Base-by-base conservation (phyloP, 78 protist species). In the Planoprotostelium fungivorum region DNA sequence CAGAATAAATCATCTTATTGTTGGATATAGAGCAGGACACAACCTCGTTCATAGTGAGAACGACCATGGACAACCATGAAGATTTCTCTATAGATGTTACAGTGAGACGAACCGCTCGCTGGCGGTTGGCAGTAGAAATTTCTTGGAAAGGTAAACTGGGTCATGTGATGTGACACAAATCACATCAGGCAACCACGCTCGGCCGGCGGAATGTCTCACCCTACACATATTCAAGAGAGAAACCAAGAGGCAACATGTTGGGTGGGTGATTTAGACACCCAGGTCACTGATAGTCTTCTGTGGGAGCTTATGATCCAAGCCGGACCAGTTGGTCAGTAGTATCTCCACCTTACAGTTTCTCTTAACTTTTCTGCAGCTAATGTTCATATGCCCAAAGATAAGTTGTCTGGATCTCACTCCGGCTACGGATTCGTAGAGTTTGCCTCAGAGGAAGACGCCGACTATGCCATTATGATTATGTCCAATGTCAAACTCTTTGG, bases 401-500 rank as follows among this genome's bases (percentile, higher is more conserved):
- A 96, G 87, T 89, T 98, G n/a, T 94, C 99, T 0, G 89, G 87
- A 73, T 38, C 36, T 84, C 98, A 97, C 51, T 91, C 93, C 63
- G 99, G 99, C 31, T 96, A 87, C 87, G 99, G 99, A 28, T 99
- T 97, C 93, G 98, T 98, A 0, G 99, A 98, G 89, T 98, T 98
- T 86, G 87, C 88, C 84, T 36, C 93, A 0, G 98, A 96, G 73
- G 97, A 92, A 0, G 99, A 99, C 85, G 99, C 99, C n/a, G 99
- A 98, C 5, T 99, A 99, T 85, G 99, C 99, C 0, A 90, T 96
- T 84, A 87, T 87, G 37, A 84, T 97, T 28, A 86, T 99, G 95
- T 97, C 96, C 87, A 94, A 89, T 92, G 89, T 99, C 86, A 96
- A 97, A 86, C 91, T 99, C 38, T 96, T 86, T 84, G 99, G 99